phyloP scores from a whole-genome alignment of 352 stramenopile species.

The Phytopythium litorale region DNA sequence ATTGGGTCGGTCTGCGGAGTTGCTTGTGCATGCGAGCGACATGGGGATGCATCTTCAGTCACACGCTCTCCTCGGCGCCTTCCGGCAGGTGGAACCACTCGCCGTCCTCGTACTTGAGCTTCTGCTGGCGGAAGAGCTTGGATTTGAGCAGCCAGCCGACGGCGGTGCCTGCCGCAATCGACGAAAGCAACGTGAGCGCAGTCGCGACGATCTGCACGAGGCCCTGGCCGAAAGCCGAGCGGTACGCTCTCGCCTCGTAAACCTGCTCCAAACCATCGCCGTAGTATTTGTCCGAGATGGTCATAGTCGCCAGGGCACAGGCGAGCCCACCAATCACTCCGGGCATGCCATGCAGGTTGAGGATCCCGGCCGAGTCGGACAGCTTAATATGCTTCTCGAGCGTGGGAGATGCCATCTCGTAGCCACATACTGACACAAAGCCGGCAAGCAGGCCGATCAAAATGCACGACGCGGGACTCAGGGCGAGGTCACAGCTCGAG shows the following conservation, averaged over 20 bases:
- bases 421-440: slow-evolving; percentile 35
- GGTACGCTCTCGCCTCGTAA: slow-evolving; percentile 33
- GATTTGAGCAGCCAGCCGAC: slow-evolving; percentile 35
- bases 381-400: slow-evolving; percentile 33
- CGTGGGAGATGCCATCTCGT: slow-evolving; percentile 30
- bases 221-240: slow-evolving; percentile 29
- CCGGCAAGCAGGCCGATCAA: slow-evolving; percentile 39
- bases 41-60: background rate
- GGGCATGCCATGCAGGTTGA: slow-evolving; percentile 74
- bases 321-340: slow-evolving; percentile 51
- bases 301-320: slow-evolving; percentile 42
- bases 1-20: background rate
- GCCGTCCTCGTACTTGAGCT: slow-evolving; percentile 49
- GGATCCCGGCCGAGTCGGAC: slow-evolving; percentile 47
- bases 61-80: slow-evolving; percentile 4
- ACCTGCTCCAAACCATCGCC: slow-evolving; percentile 29
- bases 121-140: slow-evolving; percentile 43
- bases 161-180: slow-evolving; percentile 20
- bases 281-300: slow-evolving; percentile 44
- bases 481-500: slow-evolving; percentile 47
- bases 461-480: slow-evolving; percentile 49
- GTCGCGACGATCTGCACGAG: slow-evolving; percentile 46
- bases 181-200: slow-evolving; percentile 28
- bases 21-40: background rate
- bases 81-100: slow-evolving; percentile 57